A percentile compares a stretch with the other conserved stretches of the same genome.
These are phyloP conservation scores for Phaeolepiota aurea DNA, from an alignment of 768 basidiomycete species.

Conservation along the genomic window DNA sequence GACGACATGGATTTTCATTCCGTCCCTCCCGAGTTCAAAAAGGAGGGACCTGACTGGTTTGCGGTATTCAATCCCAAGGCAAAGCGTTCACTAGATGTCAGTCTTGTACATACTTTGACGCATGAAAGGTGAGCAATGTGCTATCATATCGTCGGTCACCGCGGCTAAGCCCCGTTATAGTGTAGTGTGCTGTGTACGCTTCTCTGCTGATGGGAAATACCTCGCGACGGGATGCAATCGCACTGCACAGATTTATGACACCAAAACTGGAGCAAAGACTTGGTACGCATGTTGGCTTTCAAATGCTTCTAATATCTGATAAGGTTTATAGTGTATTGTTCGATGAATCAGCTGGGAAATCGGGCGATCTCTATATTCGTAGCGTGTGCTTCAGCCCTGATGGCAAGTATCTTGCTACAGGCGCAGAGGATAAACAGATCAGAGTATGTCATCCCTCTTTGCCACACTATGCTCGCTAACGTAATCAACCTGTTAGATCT, in stretches of 20 bases:
- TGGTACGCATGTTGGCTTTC: conserved; percentile 62
- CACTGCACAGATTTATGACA: conserved; percentile 92
- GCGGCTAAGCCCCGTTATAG: conserved; percentile 12
- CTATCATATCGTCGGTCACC: conserved; percentile 1
- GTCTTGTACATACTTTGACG: conserved; percentile 76
- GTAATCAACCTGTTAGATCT: conserved; percentile 44
- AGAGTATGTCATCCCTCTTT: conserved; percentile 41
- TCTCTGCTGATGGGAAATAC: conserved; percentile 88
- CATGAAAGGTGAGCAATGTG: conserved; percentile 67
- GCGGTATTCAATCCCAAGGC: conserved; percentile 79
- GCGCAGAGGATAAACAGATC: conserved; percentile 86
- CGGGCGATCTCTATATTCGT: conserved; percentile 32
- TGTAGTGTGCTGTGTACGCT: conserved; percentile 82
- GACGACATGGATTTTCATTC: conserved; percentile 33
- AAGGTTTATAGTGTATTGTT: conserved; percentile 15
- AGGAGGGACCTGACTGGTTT: conserved; percentile 83
- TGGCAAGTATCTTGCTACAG: conserved; percentile 84
- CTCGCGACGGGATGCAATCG: conserved; percentile 96
- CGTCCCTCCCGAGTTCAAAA: conserved; percentile 49
- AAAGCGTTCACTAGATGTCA: conserved; percentile 72
- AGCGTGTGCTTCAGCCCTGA: conserved; percentile 85
- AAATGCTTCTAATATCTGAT: background rate
- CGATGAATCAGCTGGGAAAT: conserved; percentile 17
- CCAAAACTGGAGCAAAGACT: conserved; percentile 75
- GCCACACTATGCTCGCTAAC: conserved; percentile 18